phyloP scores from a whole-genome alignment of 2,329 filamentous ascomycete genomes.

The Exophiala xenobiotica region DNA sequence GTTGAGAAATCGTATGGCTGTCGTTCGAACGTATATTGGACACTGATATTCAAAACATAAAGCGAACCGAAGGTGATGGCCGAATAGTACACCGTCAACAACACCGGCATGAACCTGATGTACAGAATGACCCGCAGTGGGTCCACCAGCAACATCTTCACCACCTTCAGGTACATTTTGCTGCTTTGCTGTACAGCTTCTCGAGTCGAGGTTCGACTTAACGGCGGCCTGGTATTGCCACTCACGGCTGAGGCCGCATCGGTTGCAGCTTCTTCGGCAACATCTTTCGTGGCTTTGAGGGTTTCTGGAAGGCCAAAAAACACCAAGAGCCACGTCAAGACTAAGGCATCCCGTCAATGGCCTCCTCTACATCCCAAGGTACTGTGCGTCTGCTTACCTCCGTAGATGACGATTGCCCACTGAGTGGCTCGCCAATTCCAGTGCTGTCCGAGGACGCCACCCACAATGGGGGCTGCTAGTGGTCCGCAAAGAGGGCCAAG shows the following conservation, averaged over 20 bases:
- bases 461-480: conserved; percentile 72
- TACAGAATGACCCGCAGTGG: conserved; percentile 70
- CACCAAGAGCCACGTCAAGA: conserved; percentile 41
- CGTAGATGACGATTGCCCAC: conserved; percentile 75
- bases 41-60: conserved; percentile 74
- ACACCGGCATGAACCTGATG: conserved; percentile 71
- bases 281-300: conserved; percentile 34
- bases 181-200: conserved; percentile 61
- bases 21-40: conserved; percentile 67
- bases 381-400: conserved; percentile 36
- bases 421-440: conserved; percentile 75
- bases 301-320: conserved; percentile 49
- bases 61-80: conserved; percentile 73
- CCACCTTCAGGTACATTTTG: conserved; percentile 51
- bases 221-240: conserved; percentile 29
- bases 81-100: conserved; percentile 71
- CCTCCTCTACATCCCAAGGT: not conserved
- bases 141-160: conserved; percentile 67
- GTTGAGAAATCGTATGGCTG: conserved; percentile 68
- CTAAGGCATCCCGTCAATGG: conserved; percentile 14
- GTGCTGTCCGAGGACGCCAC: conserved; percentile 66
- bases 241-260: conserved; percentile 24
- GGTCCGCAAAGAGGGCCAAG: conserved; percentile 75
- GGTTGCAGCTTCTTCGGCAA: conserved; percentile 32
- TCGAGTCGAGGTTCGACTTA: conserved; percentile 59